Evolutionary conservation across 306 rosid genomes (phyloP).

Genomic region (Spatholobus suberectus): DNA sequence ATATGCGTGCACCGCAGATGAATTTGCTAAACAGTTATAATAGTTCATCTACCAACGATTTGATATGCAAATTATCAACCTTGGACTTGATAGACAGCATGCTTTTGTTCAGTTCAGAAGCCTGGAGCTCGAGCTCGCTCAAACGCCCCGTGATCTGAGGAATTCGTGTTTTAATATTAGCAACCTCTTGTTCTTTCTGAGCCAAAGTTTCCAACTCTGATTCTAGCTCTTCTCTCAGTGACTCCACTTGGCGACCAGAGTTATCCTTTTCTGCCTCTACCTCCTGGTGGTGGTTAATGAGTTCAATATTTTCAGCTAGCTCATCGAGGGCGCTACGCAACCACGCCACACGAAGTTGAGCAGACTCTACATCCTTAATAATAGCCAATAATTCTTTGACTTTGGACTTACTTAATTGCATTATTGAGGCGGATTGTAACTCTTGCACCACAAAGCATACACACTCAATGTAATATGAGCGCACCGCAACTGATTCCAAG

Average conservation of each 20-base stretch:
- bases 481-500: conserved; percentile 76
- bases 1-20: neutral
- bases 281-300: conserved; percentile 51
- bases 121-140: conserved; percentile 67
- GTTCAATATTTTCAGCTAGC: conserved; percentile 56
- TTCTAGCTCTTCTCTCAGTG: conserved; percentile 60
- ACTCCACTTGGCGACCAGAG: conserved; percentile 56
- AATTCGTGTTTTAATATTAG: conserved; percentile 52
- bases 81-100: conserved; percentile 56
- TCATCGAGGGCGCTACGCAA: conserved; percentile 58
- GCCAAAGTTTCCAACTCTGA: conserved; percentile 59
- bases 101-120: conserved; percentile 52
- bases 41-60: conserved; percentile 60
- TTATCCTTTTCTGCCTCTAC: conserved; percentile 54
- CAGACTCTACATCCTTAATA: conserved; percentile 85
- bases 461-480: conserved; percentile 81
- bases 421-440: conserved; percentile 53
- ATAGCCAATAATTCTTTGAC: conserved; percentile 70
- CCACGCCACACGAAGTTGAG: conserved; percentile 73
- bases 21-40: conserved; percentile 36
- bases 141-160: conserved; percentile 61
- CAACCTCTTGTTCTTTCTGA: conserved; percentile 68
- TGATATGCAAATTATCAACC: conserved; percentile 49
- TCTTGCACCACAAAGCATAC: conserved; percentile 85
- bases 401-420: conserved; percentile 62